These are phyloP conservation scores for Fraxinus sp. DNA, from an alignment of 305 asterid species.

Conservation along the genomic window DNA sequence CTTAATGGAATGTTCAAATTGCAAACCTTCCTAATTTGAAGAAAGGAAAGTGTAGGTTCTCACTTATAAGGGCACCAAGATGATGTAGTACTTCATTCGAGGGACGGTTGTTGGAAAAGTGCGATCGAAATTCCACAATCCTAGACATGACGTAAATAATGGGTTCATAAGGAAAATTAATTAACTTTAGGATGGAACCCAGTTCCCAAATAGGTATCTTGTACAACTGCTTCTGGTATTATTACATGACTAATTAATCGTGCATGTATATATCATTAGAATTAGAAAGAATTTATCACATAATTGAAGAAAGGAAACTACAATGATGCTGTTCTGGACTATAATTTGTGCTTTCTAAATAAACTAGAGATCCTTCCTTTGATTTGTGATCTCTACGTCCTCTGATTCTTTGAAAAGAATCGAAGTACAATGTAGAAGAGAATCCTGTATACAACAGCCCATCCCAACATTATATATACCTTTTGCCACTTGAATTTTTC, in stretches of 20 bases:
- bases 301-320: not conserved
- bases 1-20: not conserved
- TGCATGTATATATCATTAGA: not conserved
- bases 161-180: not conserved
- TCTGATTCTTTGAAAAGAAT: slow-evolving; percentile 74
- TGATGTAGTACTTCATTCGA: not conserved
- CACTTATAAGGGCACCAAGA: not conserved
- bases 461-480: slow-evolving; percentile 66
- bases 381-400: slow-evolving; percentile 27
- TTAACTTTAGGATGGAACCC: not conserved
- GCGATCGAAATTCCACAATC: not conserved
- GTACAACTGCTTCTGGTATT: not conserved
- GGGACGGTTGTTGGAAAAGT: too few species aligned
- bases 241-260: not conserved
- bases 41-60: not conserved
- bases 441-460: slow-evolving; percentile 64
- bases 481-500: slow-evolving; percentile 57
- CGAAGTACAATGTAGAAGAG: slow-evolving; percentile 65
- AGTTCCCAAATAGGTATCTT: not conserved
- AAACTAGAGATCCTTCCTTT: not conserved
- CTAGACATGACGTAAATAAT: not conserved
- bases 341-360: not conserved
- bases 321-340: not conserved
- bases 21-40: too few species aligned
- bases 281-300: not conserved